Percentiles rank a stretch among this genome's conserved stretches.
These are phyloP conservation scores for Claviceps maximensis DNA, from an alignment of 2,329 filamentous ascomycete genomes.

Conservation along the genomic window DNA sequence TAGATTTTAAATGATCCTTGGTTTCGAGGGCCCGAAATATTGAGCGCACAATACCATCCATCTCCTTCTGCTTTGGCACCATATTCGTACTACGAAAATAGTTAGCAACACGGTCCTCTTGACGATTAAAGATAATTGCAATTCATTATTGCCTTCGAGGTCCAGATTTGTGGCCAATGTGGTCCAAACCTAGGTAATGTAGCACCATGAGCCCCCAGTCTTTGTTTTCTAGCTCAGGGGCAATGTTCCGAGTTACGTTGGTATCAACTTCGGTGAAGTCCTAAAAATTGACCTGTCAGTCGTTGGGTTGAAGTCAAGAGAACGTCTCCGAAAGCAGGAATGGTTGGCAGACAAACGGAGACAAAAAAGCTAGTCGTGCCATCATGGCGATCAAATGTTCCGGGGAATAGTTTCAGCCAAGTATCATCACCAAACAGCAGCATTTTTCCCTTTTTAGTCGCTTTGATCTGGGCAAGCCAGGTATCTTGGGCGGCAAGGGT, in stretches of 20 bases:
- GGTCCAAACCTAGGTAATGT: slow-evolving; percentile 90
- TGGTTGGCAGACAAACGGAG: slow-evolving; percentile 51
- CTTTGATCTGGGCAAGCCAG: slow-evolving; percentile 88
- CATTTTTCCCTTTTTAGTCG: slow-evolving; percentile 56
- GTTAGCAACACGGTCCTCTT: background rate
- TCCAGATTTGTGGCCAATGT: slow-evolving; percentile 94
- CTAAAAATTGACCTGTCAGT: slow-evolving; percentile 28
- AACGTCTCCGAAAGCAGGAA: background rate
- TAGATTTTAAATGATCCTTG: slow-evolving; percentile 57
- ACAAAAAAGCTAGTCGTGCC: slow-evolving; percentile 98
- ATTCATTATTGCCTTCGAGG: slow-evolving; percentile 51
- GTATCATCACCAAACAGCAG: slow-evolving; percentile 97
- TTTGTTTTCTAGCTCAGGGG: slow-evolving; percentile 55
- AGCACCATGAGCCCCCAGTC: slow-evolving; percentile 93
- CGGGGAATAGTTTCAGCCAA: slow-evolving; percentile 92
- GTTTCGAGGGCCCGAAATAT: slow-evolving; percentile 67
- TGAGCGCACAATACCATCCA: slow-evolving; percentile 68
- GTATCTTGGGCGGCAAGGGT: slow-evolving; percentile 82
- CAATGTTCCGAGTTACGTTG: slow-evolving; percentile 87
- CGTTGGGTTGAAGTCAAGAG: background rate
- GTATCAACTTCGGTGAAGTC: slow-evolving; percentile 97
- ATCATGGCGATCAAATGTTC: slow-evolving; percentile 73
- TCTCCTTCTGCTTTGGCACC: slow-evolving; percentile 84
- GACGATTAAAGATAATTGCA: background rate
- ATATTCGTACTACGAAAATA: slow-evolving; percentile 57